Conservation (phyloP, 345 rosid genomes). For the Pistacia atlantica region DNA sequence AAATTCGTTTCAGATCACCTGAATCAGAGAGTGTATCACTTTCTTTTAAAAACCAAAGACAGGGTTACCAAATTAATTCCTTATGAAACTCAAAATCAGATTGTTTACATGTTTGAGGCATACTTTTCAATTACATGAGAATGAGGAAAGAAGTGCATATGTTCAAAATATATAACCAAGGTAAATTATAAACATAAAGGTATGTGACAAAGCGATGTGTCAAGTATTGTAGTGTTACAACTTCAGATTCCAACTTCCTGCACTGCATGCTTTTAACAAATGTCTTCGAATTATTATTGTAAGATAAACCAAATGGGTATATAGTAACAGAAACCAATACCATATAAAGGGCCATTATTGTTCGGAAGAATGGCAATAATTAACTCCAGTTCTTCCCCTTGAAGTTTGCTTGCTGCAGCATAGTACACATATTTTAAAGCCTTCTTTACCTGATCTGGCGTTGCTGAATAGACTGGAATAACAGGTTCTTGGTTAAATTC, state of each 20-base stretch:
- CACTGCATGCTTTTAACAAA: neutral
- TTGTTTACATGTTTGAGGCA: neutral
- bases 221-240: too few species aligned
- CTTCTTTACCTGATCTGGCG: conserved; percentile 43
- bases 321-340: conserved; percentile 16
- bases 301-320: neutral
- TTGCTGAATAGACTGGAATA: conserved; percentile 38
- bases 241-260: neutral
- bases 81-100: neutral
- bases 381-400: conserved; percentile 43
- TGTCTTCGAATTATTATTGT: neutral
- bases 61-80: neutral
- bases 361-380: conserved; percentile 48
- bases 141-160: neutral
- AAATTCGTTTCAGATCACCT: conserved; percentile 51
- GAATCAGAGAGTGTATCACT: conserved; percentile 15
- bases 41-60: neutral
- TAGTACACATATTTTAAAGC: conserved; percentile 32
- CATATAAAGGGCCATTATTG: conserved; percentile 47
- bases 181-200: neutral
- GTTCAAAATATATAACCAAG: neutral
- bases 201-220: neutral
- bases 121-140: neutral
- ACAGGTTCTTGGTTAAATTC: conserved; percentile 37
- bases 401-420: conserved; percentile 35